phyloP scores from a whole-genome alignment of 179 eudicot genomes.

The Gypsophila paniculata region DNA sequence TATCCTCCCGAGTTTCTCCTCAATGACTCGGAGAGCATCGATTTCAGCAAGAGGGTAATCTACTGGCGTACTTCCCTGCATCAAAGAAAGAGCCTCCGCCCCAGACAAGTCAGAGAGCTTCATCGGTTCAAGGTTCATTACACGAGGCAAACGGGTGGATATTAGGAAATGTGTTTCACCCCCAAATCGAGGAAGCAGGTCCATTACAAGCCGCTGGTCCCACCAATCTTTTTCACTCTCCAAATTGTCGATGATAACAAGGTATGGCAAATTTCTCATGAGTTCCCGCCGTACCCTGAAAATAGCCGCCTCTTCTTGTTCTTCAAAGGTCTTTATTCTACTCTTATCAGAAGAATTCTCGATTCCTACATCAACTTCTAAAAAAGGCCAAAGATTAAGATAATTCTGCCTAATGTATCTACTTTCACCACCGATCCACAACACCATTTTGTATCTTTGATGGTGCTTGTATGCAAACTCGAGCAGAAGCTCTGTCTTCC shows the following conservation, averaged over 20 bases:
- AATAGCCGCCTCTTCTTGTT: slow-evolving; percentile 85
- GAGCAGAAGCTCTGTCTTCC: slow-evolving; percentile 90
- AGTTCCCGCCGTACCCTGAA: slow-evolving; percentile 80
- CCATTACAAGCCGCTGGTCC: slow-evolving; percentile 87
- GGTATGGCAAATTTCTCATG: slow-evolving; percentile 80
- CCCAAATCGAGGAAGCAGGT: slow-evolving; percentile 93
- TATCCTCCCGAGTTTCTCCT: slow-evolving; percentile 89
- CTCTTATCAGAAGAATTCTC: slow-evolving; percentile 62
- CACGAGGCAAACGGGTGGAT: slow-evolving; percentile 69
- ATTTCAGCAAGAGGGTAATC: slow-evolving; percentile 65
- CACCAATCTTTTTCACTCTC: slow-evolving; percentile 98
- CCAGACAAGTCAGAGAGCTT: slow-evolving; percentile 83
- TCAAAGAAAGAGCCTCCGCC: slow-evolving; percentile 83
- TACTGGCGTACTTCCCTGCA: slow-evolving; percentile 56
- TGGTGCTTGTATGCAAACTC: slow-evolving; percentile 84
- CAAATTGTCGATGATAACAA: slow-evolving; percentile 81
- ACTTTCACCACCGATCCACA: slow-evolving; percentile 96
- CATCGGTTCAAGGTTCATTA: slow-evolving; percentile 86
- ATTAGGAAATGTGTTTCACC: slow-evolving; percentile 89
- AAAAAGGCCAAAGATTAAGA: slow-evolving; percentile 68
- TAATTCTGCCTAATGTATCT: slow-evolving; percentile 90
- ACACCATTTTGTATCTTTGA: slow-evolving; percentile 88
- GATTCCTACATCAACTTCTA: slow-evolving; percentile 78
- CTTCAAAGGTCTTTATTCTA: slow-evolving; percentile 75
- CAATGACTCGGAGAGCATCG: slow-evolving; percentile 75